These are phyloP conservation scores for Phytophthora agathidicida DNA, from an alignment of 352 stramenopile species.

Conservation along the genomic window DNA sequence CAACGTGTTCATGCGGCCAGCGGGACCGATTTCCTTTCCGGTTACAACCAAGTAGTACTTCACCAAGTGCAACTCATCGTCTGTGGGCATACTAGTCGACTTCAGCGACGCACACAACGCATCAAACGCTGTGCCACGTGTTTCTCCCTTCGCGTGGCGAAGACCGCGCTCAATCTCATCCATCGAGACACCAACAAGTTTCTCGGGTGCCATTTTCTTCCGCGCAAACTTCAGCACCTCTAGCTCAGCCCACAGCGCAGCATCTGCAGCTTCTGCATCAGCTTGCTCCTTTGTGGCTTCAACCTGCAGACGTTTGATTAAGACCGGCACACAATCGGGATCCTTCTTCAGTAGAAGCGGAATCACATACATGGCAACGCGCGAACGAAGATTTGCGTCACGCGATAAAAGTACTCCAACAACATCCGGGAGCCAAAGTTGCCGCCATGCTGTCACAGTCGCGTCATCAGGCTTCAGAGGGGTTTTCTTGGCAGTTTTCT, in stretches of 20 bases:
- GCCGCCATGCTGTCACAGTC: conserved; percentile 38
- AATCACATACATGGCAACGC: conserved; percentile 78
- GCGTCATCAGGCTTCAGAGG: conserved; percentile 22
- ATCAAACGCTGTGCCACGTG: conserved; percentile 76
- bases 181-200: conserved; percentile 55
- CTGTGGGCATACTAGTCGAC: conserved; percentile 72
- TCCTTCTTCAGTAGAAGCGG: conserved; percentile 79
- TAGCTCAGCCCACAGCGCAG: conserved; percentile 71
- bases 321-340: conserved; percentile 47
- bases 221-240: conserved; percentile 83
- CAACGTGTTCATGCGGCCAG: conserved; percentile 73
- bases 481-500: conserved; percentile 23
- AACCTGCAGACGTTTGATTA: conserved; percentile 58
- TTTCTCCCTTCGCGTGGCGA: conserved; percentile 58
- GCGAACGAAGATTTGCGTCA: conserved; percentile 58
- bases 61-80: conserved; percentile 59
- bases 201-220: conserved; percentile 68
- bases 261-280: conserved; percentile 36
- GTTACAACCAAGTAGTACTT: conserved; percentile 75
- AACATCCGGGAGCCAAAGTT: conserved; percentile 65
- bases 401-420: conserved; percentile 54
- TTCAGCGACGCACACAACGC: conserved; percentile 81
- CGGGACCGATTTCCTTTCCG: conserved; percentile 72
- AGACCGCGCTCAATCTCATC: conserved; percentile 64
- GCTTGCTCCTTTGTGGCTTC: conserved; percentile 21